Base-by-base conservation (phyloP, 2,329 filamentous ascomycete genomes). In the Alternaria tenuissima region DNA sequence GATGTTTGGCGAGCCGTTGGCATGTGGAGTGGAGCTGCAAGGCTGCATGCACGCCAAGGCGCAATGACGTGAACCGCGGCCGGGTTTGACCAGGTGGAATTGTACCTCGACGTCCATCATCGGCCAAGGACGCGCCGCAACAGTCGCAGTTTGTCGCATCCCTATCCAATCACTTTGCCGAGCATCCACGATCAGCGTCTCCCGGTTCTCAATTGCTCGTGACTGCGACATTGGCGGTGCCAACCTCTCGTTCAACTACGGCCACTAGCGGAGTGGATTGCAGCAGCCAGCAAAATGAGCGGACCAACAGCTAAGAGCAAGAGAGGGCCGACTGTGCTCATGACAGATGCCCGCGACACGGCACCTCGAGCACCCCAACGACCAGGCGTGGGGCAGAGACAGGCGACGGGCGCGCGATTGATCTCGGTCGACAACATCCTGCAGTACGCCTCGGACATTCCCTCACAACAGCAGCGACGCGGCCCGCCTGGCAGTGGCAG, bases 341-440 rank as follows among this genome's bases (percentile, higher is more conserved):
- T 88, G 67, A 88, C 85, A 44, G 86, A 88, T 67, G 78, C 86
- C 54, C 82, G 86, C 59, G 85, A 88, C 73, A 79, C 73, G 12
- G 57, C 71, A 66, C 56, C 65, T 63, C 56, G 76, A 72, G 63
- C 69, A 32, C 65, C 59, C 9, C 65, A 60, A 59, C 67, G 67
- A 49, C 63, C 65, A n/a, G 49, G 66, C 5, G 53, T 61, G 5
- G 62, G 74, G 24, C 79, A 77, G 52, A 74, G 79, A 49, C 77
- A 79, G n/a, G 63, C 67, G 2, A 67, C 70, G 55, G 74, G 38
- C 42, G 71, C 65, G 68, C 94, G 88, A 83, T 71, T 91, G 78
- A 92, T 98, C 76, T 88, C 85, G 16, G 94, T 99, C 78, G 95
- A 99, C 81, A 96, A 94, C 76, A 91, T 98, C 66, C 88, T 99